Percentiles rank a stretch among this genome's conserved stretches.
Evolutionary conservation across 2,329 filamentous ascomycete species (phyloP).

Genomic region (Monilinia polystroma): DNA sequence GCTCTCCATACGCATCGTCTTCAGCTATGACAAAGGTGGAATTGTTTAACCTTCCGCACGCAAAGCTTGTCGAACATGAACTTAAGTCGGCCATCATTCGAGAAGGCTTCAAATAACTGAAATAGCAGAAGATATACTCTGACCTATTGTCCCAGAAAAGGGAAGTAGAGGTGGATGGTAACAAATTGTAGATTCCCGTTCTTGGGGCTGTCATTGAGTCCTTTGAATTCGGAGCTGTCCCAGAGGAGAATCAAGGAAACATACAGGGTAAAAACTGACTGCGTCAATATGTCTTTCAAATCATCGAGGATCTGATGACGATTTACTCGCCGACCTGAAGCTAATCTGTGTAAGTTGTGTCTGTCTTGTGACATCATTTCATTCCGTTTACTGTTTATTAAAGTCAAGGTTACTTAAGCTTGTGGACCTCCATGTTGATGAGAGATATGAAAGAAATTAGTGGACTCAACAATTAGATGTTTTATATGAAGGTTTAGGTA

Average conservation of each 20-base stretch:
- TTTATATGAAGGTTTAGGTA: no score
- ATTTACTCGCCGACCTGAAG: not conserved
- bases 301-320: not conserved
- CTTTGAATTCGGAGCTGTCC: not conserved
- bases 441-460: not conserved
- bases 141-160: not conserved
- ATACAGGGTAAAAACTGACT: not conserved
- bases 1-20: slow-evolving; percentile 46
- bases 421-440: not conserved
- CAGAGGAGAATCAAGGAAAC: not conserved
- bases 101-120: not conserved
- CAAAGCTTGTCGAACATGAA: slow-evolving; percentile 38
- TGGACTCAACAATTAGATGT: not conserved
- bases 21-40: slow-evolving; percentile 48
- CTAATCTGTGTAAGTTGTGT: not conserved
- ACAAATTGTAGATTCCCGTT: not conserved
- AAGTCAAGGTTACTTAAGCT: not conserved
- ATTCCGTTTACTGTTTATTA: not conserved
- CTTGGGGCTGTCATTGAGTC: not conserved
- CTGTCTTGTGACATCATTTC: not conserved
- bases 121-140: not conserved
- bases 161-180: no score
- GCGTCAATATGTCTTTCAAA: not conserved
- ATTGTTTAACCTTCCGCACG: slow-evolving; percentile 42
- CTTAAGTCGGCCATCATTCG: not conserved